These are phyloP conservation scores for Apiotrichum porosum DNA, from an alignment of 1,284 basidiomycete species.

Conservation along the genomic window DNA sequence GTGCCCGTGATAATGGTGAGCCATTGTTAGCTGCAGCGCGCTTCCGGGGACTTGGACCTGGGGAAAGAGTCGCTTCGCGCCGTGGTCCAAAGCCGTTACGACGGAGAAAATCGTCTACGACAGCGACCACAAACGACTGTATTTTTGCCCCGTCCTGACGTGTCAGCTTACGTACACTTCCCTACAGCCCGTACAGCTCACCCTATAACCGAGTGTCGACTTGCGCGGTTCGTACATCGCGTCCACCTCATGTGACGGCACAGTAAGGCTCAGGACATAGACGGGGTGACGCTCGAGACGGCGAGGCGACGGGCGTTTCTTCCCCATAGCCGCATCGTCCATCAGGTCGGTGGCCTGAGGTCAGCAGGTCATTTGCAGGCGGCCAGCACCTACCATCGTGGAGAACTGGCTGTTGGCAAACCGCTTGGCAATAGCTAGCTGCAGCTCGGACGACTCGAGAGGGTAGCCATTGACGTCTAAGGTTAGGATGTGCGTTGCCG, in stretches of 20 bases:
- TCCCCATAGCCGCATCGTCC: conserved; percentile 1
- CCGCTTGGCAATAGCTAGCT: conserved; percentile 60
- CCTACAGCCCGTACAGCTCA: conserved; percentile 40
- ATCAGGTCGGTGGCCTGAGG: conserved; percentile 43
- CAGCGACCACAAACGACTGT: conserved; percentile 56
- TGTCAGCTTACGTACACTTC: not conserved
- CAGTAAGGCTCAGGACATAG: conserved; percentile 69
- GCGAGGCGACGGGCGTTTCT: conserved; percentile 64
- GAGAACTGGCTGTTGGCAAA: conserved; percentile 52
- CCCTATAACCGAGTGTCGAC: conserved; percentile 61
- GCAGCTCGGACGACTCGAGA: conserved; percentile 59
- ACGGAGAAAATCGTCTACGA: conserved; percentile 62
- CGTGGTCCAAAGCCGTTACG: conserved; percentile 57
- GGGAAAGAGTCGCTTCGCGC: no score
- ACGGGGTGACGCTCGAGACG: conserved; percentile 64
- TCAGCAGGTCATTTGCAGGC: conserved; percentile 4
- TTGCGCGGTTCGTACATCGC: conserved; percentile 74
- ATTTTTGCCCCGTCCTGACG: conserved; percentile 58
- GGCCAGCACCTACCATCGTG: conserved; percentile 3
- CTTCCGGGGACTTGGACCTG: no score
- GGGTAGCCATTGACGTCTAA: conserved; percentile 78
- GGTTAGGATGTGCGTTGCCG: not conserved
- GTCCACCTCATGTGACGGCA: conserved; percentile 65
- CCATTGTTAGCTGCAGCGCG: not conserved
- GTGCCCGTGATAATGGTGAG: no score